These are phyloP conservation scores for Diutina neorugosa DNA, from an alignment of 1,139 yeast genomes.

Conservation along the genomic window DNA sequence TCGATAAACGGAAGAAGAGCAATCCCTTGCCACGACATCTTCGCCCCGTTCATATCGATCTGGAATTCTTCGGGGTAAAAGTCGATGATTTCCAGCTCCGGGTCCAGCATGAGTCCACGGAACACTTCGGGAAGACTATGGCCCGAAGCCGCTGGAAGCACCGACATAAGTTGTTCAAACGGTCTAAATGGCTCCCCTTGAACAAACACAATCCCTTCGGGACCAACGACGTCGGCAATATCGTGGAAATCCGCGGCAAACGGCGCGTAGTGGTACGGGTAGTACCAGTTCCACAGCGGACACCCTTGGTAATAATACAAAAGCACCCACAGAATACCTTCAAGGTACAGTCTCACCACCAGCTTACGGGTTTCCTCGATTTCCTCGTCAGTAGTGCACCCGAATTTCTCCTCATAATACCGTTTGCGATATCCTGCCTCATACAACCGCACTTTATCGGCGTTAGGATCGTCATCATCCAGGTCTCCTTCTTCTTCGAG, in stretches of 20 bases:
- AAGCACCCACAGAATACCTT: constrained; percentile 94
- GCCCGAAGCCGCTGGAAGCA: constrained; percentile 85
- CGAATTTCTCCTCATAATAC: constrained; percentile 71
- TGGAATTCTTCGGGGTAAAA: constrained; percentile 87
- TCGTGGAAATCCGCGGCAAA: constrained; percentile 74
- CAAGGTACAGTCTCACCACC: constrained; percentile 73
- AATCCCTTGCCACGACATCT: constrained; percentile 97
- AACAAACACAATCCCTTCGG: constrained; percentile 41
- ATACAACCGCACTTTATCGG: constrained; percentile 74
- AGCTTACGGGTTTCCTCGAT: constrained; percentile 35
- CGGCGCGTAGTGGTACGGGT: constrained; percentile 81
- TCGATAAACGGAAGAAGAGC: constrained; percentile 93
- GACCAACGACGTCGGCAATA: constrained; percentile 20
- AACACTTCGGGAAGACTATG: constrained; percentile 67
- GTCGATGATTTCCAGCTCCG: constrained; percentile 75
- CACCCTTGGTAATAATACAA: constrained; percentile 82
- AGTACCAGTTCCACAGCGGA: constrained; percentile 94
- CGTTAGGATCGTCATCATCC: constrained; percentile 52
- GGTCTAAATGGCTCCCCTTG: constrained; percentile 78
- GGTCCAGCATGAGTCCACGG: constrained; percentile 81
- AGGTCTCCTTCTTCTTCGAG: constrained; percentile 51
- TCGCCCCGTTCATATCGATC: constrained; percentile 86
- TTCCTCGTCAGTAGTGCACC: constrained; percentile 46
- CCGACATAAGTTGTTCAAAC: constrained; percentile 96
- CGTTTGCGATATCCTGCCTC: constrained; percentile 19